These are phyloP conservation scores for Stachybotrys echinatus DNA, from an alignment of 2,329 filamentous ascomycete species.

Conservation along the genomic window DNA sequence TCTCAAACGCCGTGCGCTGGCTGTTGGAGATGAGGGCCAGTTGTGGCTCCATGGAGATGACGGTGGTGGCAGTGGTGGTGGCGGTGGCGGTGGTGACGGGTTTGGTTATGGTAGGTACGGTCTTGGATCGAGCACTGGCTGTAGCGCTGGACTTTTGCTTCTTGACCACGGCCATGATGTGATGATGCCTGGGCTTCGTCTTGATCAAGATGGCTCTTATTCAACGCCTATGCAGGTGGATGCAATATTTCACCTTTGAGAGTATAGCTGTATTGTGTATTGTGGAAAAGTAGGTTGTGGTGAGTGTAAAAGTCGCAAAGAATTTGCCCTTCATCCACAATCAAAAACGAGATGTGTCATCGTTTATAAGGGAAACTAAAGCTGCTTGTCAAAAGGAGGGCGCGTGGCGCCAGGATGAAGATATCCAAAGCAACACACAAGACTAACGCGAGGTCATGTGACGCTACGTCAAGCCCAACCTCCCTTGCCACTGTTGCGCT, in stretches of 20 bases:
- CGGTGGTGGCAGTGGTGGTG: constrained; percentile 1
- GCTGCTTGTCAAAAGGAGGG: neutral
- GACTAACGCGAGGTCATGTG: constrained; percentile 19
- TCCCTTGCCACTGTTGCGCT: neutral
- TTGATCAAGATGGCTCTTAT: no score
- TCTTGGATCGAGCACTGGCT: neutral
- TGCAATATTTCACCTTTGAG: neutral
- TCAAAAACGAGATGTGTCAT: neutral
- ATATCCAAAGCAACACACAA: constrained; percentile 22
- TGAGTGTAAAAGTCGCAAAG: neutral
- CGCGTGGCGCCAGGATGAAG: constrained; percentile 2
- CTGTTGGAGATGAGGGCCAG: constrained; percentile 40
- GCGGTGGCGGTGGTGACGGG: constrained; percentile 1
- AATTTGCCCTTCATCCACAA: neutral
- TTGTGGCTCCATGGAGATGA: constrained; percentile 28
- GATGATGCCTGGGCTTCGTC: neutral
- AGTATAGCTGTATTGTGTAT: neutral
- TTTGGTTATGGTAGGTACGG: neutral
- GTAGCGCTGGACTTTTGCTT: neutral
- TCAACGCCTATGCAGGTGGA: neutral
- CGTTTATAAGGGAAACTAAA: neutral
- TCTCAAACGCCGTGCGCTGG: constrained; percentile 49
- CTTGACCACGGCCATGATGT: neutral
- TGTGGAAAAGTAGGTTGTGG: neutral
- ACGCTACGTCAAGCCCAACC: constrained; percentile 3